Evolutionary conservation across 257 asterid genomes (phyloP), one percentile per base, ranked within the genome.

Genomic region (Capsicum chinense): DNA sequence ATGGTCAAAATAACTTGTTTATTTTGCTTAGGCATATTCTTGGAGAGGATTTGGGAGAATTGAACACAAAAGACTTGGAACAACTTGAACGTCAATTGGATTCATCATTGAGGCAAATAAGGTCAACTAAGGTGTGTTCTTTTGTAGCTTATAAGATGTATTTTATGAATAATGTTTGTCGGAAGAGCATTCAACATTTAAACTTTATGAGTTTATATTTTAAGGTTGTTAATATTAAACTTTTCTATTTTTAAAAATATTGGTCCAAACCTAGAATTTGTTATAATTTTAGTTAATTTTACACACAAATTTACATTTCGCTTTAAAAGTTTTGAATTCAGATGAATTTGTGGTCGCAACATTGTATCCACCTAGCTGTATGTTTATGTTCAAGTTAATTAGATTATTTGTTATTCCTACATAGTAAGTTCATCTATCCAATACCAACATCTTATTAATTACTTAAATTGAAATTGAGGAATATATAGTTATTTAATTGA

Each of bases 1-100:
- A 70, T 48, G 21, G 11, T 37, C 17, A 3, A 3, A 44, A 37
- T 69, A 74, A 13, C 60, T 26, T 26, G 6, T 74, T 83, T 9
- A 13, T 21, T 50, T 47, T 26, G 52, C 15, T 17, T 78, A 93
- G 97, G 90, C 92, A 93, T 85, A 56, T 88, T 26, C 91, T 93
- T 8, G 97, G 97, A 52, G 95, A 92, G 71, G 95, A 93, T 59
- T 88, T 93, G 92, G 89, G 79, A 59, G 86, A 88, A 81, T 83
- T 92, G 63, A 88, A 89, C 83, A 67, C 71, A 44, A 84, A 87
- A 50, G 93, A 92, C 57, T 91, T 93, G 21, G 94, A 92, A 81
- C 92, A 91, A 74, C 95, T 93, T 21, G 97, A 93, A 82, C 83
- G 54, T 15, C 88, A 85, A 70, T 85, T 93, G 87, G 97, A 91